These are phyloP conservation scores for Cladophialophora chaetospira DNA, from an alignment of 2,329 filamentous ascomycete genomes.

Conservation along the genomic window DNA sequence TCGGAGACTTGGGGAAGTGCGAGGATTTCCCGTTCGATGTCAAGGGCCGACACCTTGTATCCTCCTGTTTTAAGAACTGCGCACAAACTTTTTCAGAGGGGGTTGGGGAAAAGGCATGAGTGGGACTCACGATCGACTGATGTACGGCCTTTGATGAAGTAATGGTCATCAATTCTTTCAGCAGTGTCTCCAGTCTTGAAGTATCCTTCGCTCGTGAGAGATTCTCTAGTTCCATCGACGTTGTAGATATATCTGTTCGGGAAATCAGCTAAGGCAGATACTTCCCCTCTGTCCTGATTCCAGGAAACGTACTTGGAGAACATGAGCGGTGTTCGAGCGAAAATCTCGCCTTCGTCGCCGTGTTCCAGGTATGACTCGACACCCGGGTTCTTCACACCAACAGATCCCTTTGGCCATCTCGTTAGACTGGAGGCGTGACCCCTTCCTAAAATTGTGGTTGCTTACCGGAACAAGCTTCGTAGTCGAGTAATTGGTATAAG, in stretches of 20 bases:
- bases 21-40: constrained; percentile 52
- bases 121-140: constrained; percentile 53
- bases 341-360: constrained; percentile 51
- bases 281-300: no score
- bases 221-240: constrained; percentile 32
- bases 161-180: constrained; percentile 34
- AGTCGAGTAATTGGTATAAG: constrained; percentile 42
- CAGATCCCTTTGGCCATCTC: constrained; percentile 21
- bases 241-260: constrained; percentile 36
- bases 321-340: constrained; percentile 43
- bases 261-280: background rate
- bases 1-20: constrained; percentile 48
- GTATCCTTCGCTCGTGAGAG: constrained; percentile 37
- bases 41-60: constrained; percentile 53
- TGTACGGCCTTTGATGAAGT: constrained; percentile 50
- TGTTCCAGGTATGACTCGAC: constrained; percentile 45
- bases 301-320: constrained; percentile 38
- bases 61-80: constrained; percentile 31
- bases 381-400: constrained; percentile 40
- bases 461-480: background rate
- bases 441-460: background rate
- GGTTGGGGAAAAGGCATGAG: constrained; percentile 15
- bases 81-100: background rate
- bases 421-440: background rate
- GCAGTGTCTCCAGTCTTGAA: constrained; percentile 44